phyloP scores from a whole-genome alignment of 345 rosid species.

The Eucalyptus virginea region DNA sequence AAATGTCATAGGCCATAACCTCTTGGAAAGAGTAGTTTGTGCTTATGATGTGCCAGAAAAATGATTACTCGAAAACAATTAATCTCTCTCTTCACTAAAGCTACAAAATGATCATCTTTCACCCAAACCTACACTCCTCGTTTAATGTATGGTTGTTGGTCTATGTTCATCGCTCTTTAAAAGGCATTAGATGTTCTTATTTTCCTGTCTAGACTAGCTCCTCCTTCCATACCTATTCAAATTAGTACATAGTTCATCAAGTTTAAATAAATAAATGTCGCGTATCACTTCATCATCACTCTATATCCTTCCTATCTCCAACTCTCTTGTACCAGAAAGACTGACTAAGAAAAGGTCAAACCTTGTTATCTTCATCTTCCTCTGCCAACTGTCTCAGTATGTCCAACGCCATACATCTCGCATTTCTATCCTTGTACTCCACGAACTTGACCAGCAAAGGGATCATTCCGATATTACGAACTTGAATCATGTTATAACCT shows the following conservation, averaged over 20 bases:
- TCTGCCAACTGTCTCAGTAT: constrained; percentile 36
- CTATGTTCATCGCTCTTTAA: not conserved
- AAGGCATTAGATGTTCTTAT: not conserved
- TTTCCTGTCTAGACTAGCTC: not conserved
- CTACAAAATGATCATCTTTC: not conserved
- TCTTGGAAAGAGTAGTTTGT: not conserved
- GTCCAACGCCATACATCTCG: constrained; percentile 49
- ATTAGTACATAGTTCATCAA: not conserved
- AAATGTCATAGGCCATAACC: not conserved
- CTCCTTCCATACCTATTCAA: not conserved
- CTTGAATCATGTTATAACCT: constrained; percentile 28
- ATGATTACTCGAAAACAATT: not conserved
- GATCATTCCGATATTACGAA: constrained; percentile 39
- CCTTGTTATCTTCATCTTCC: constrained; percentile 55
- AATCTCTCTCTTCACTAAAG: not conserved
- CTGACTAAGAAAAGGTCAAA: not conserved
- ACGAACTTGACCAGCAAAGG: constrained; percentile 48
- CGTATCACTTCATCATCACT: not conserved
- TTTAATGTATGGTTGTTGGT: not conserved
- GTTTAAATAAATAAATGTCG: not conserved
- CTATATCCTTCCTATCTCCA: not conserved
- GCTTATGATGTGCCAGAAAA: not conserved
- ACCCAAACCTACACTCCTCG: not conserved
- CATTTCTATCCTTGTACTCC: constrained; percentile 32
- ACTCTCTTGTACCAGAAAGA: not conserved